Conservation (phyloP, 176 grass and related monocot species). For the Oryza officinalis region DNA sequence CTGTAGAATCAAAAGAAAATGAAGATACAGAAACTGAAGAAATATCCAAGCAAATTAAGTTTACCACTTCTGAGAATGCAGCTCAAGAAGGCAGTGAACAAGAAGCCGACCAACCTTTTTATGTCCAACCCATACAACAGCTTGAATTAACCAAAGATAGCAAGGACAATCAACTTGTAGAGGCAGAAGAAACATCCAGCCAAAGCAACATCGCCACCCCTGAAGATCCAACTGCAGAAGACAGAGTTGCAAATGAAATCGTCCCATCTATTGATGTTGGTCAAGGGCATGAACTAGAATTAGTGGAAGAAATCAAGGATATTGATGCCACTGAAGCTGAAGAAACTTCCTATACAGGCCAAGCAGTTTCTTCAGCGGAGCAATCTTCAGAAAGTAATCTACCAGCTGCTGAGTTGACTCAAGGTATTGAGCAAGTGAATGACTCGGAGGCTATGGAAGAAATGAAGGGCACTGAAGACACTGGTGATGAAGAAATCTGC, state of each 20-base stretch:
- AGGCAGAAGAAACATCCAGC: conserved; percentile 28
- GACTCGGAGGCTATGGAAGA: conserved; percentile 20
- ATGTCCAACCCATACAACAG: conserved; percentile 29
- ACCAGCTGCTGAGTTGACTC: conserved; percentile 23
- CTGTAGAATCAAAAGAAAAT: conserved; percentile 22
- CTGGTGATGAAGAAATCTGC: conserved; percentile 19
- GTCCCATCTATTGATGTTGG: conserved; percentile 11
- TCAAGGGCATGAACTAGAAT: conserved; percentile 21
- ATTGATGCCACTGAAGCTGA: conserved; percentile 15
- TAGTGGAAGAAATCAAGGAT: conserved; percentile 33
- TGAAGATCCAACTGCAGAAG: conserved; percentile 29
- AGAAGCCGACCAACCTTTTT: conserved; percentile 22
- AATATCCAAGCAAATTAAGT: conserved; percentile 19
- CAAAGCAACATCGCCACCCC: neutral
- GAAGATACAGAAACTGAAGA: conserved; percentile 35
- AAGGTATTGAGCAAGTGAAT: conserved; percentile 30
- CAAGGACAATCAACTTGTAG: conserved; percentile 11
- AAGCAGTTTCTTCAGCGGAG: conserved; percentile 23
- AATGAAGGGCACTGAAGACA: conserved; percentile 1
- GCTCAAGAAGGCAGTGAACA: conserved; percentile 32
- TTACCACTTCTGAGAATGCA: conserved; percentile 7
- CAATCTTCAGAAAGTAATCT: conserved; percentile 35
- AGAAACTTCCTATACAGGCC: conserved; percentile 25
- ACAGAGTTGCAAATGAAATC: conserved; percentile 16
- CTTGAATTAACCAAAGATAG: conserved; percentile 17